A percentile compares a stretch with the other conserved stretches of the same genome.
phyloP scores from a whole-genome alignment of 176 grass and related monocot species.

The Oryza coarctata region DNA sequence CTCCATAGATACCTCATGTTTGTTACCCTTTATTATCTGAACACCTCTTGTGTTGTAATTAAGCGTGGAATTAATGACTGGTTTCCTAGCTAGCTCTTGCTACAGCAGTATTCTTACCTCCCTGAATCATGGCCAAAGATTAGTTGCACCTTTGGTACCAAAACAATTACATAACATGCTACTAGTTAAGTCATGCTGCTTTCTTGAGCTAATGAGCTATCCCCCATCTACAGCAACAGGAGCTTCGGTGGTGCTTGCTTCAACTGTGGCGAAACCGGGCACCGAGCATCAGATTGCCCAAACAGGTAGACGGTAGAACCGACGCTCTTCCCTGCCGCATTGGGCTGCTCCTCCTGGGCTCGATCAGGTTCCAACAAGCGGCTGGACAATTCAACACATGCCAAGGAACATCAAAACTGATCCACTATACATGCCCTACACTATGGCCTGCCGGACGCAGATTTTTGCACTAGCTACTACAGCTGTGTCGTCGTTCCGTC shows the following conservation, averaged over 20 bases:
- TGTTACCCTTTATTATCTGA: background rate
- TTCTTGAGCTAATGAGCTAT: slow-evolving; percentile 11
- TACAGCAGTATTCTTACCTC: background rate
- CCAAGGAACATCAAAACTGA: slow-evolving; percentile 20
- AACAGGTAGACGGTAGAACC: slow-evolving; percentile 60
- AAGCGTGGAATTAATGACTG: background rate
- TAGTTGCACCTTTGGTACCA: background rate
- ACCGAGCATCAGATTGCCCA: slow-evolving; percentile 92
- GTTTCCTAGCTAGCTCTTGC: background rate
- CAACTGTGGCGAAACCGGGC: slow-evolving; percentile 73
- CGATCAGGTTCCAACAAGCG: slow-evolving; percentile 21
- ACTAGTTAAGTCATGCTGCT: background rate
- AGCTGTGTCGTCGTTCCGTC: slow-evolving; percentile 18
- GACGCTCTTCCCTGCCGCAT: slow-evolving; percentile 22
- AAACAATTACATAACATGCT: background rate
- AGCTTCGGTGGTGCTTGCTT: slow-evolving; percentile 86
- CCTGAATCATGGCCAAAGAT: slow-evolving; percentile 11
- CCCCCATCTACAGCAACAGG: slow-evolving; percentile 39
- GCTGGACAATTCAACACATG: slow-evolving; percentile 14
- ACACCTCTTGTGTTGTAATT: background rate
- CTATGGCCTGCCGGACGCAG: background rate
- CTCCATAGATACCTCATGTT: background rate
- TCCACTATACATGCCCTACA: background rate
- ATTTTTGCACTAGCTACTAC: background rate
- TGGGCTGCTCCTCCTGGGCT: background rate